Base-by-base conservation (phyloP, 2,329 filamentous ascomycete species). In the Aspergillus sclerotialis region DNA sequence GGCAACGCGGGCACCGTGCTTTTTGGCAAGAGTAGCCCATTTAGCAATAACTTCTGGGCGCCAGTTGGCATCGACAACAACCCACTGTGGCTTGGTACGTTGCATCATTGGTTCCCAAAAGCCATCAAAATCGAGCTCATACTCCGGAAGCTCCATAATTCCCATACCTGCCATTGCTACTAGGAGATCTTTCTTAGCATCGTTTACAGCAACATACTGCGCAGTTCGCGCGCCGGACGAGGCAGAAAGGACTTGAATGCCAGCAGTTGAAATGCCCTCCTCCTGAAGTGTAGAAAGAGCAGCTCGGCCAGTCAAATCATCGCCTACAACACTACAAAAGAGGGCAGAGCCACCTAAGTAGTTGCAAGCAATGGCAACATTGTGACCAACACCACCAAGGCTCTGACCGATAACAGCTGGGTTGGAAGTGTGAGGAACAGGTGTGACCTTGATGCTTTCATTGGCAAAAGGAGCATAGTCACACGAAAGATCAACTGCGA, bases 111-210 rank as follows among this genome's bases (percentile, higher is more conserved):
- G 70, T 32, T 72, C 70, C 80, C 82, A 87, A n/a, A 78, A 73
- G 30, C 44, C 46, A 12, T 60, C 52, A 28, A 72, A 66, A 31
- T 69, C 61, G 21, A 65, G 53, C 7, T 49, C 39, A 13, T 52
- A 28, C 25, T 60, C 57, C 3, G 66, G 60, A 5, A 61, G 59
- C 46, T 78, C 70, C 25, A 94, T 76, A 48, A 94, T 90, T 36
- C 72, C 76, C 88, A 96, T 95, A 55, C 96, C 92, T 4, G 90
- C 89, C 86, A 95, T 94, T 29, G 88, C 90, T 43, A 95, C 63
- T n/a, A 89, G 73, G 2, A 98, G 75, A 43, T 89, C 83, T 58
- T 88, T 93, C 39, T 82, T 77, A 1, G 70, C 69, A 53, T 93
- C 84, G 56, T 96, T 98, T 44, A 96, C 70, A 11, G 90, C 84